Conservation (phyloP, 192 early-diverging fungal genomes). For the Gamsiella multidivaricata region DNA sequence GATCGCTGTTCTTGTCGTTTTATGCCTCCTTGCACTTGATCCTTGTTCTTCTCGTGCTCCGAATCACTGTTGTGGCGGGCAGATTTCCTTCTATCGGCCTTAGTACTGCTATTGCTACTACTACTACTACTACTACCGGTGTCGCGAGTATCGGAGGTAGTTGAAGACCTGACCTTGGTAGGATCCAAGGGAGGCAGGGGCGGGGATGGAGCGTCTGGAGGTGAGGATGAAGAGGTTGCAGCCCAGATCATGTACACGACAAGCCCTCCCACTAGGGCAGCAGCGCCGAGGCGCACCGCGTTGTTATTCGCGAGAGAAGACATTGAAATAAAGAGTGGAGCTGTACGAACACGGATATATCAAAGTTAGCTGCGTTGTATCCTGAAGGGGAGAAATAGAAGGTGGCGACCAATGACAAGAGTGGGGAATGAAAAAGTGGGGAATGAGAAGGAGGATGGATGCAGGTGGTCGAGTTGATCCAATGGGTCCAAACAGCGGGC, state of each 20-base stretch:
- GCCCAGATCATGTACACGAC: constrained; percentile 33
- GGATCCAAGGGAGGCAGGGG: too few relatives aligned
- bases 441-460: too few relatives aligned
- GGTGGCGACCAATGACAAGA: too few relatives aligned
- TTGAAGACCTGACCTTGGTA: not conserved
- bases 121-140: not conserved
- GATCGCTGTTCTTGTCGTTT: too few relatives aligned
- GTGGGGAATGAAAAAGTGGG: too few relatives aligned
- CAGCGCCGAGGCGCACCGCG: constrained; percentile 44
- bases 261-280: constrained; percentile 28
- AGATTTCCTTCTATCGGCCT: not conserved
- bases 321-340: too few relatives aligned
- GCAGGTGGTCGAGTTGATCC: too few relatives aligned
- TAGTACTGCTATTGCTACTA: not conserved
- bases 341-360: not conserved
- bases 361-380: too few relatives aligned
- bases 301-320: constrained; percentile 33
- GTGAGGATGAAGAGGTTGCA: constrained; percentile 13
- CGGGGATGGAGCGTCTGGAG: not conserved
- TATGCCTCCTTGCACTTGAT: too few relatives aligned
- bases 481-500: too few relatives aligned
- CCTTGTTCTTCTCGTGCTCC: not conserved
- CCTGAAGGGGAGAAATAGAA: too few relatives aligned
- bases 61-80: not conserved
- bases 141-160: not conserved